Evolutionary conservation across 2,329 filamentous ascomycete genomes (phyloP).

Genomic region (Epichloe sp.): DNA sequence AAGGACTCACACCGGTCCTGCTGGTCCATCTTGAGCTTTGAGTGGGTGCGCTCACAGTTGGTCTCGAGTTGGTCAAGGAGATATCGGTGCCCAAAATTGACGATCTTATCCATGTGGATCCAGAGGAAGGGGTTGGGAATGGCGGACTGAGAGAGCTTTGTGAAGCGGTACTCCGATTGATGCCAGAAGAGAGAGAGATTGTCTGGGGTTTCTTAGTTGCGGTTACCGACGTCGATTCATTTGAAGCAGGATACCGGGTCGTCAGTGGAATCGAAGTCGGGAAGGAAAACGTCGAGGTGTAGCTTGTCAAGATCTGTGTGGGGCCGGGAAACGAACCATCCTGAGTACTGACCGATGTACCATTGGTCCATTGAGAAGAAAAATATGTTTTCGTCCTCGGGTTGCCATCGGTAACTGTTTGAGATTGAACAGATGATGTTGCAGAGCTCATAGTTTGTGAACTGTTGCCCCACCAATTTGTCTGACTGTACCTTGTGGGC

Average conservation of each 20-base stretch:
- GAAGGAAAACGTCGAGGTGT: background rate
- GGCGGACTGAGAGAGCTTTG: background rate
- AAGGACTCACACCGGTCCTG: background rate
- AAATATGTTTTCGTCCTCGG: slow-evolving; percentile 4
- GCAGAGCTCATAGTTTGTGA: background rate
- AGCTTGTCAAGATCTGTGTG: background rate
- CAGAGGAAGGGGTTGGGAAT: background rate
- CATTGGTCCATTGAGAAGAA: slow-evolving; percentile 3
- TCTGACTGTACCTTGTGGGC: background rate
- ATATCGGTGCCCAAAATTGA: slow-evolving; percentile 2
- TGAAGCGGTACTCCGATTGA: background rate
- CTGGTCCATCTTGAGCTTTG: background rate
- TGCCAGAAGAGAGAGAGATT: background rate
- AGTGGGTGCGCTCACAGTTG: background rate
- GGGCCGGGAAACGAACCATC: background rate
- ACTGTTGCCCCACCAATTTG: background rate
- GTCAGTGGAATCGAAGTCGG: background rate
- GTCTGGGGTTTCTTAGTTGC: background rate
- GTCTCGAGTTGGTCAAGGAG: background rate
- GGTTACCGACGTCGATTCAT: background rate
- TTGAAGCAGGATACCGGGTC: background rate
- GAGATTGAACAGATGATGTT: background rate
- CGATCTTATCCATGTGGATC: background rate
- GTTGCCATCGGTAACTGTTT: background rate
- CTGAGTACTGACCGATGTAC: background rate